Base-by-base conservation (phyloP, 2,329 filamentous ascomycete genomes). In the Macroventuria anomochaeta region DNA sequence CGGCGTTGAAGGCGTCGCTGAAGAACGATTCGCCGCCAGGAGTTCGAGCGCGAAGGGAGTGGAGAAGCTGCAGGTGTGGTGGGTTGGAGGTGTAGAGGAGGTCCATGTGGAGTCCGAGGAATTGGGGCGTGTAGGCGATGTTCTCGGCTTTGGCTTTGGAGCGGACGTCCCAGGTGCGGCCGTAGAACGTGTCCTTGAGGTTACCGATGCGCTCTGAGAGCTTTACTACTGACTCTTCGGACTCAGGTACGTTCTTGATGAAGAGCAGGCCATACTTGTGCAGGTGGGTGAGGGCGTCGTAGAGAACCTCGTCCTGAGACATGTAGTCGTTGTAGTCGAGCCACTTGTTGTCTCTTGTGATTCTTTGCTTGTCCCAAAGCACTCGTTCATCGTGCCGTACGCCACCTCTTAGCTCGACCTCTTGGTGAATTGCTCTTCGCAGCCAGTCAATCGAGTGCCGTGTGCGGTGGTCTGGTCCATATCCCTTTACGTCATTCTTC, bases 61-160 rank as follows among this genome's bases (percentile, higher is more conserved):
- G 95, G 3, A 97, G 84, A 20, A 97, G 79, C 75, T 99, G 93
- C 44, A 95, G 85, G 26, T 88, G 86, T 0, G 93, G 93, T 2
- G 90, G 86, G 43, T 90, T 84, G 12, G 83, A 78, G 75, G 95
- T 88, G 76, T 97, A 97, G 49, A 97, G 81, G 33, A 97, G 82
- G 71, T 97, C 95, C 85, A 96, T 95, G 77, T 99, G 95, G 40
- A 97, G 86, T 13, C 90, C 90, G 1, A 97, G 85, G 67, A 87
- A 88, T 41, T 88, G 83, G 67, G 84, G 88, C 1, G 93, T 97
- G 76, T 97, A 81, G 18, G 95, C 93, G 3, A 97, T 90, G 71
- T 97, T 97, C 70, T 93, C 92, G 20, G 93, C 91, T 49, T 90
- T 74, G 1, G 89, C 88, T 46, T 96, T 88, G 3, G 88, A 91